These are phyloP conservation scores for Tetrahymena thermophila DNA, from an alignment of 73 alveolate species.

Conservation along the genomic window DNA sequence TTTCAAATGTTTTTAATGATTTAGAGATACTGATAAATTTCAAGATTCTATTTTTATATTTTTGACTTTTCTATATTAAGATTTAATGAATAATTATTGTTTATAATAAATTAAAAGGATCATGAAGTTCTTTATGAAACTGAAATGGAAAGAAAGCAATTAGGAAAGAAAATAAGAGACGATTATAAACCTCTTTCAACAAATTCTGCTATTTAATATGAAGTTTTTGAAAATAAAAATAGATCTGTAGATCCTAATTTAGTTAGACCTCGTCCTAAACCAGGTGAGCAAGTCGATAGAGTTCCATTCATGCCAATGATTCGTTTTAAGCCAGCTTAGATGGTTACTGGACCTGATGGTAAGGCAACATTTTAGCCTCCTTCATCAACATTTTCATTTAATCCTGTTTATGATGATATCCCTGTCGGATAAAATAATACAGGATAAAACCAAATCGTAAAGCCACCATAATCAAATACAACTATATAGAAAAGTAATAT, in stretches of 20 bases:
- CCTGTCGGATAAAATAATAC: not conserved
- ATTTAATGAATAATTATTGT: not conserved
- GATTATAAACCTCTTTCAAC: slow-evolving; percentile 85
- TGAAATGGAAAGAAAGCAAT: slow-evolving; percentile 87
- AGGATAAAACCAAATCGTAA: not conserved
- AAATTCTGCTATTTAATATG: slow-evolving; percentile 85
- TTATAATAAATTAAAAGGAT: slow-evolving; percentile 23
- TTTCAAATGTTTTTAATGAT: not conserved
- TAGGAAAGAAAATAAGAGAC: slow-evolving; percentile 76
- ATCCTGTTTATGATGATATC: not conserved
- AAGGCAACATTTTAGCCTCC: not conserved
- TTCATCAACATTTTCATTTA: not conserved
- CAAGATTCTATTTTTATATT: not conserved
- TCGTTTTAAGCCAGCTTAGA: not conserved
- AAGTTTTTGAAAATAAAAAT: slow-evolving; percentile 39
- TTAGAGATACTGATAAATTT: not conserved
- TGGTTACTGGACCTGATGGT: not conserved
- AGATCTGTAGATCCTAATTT: not conserved
- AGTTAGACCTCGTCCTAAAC: not conserved
- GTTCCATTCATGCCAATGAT: not conserved
- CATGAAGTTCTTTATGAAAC: slow-evolving; percentile 89
- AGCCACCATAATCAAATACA: not conserved
- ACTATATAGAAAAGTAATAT: not conserved
- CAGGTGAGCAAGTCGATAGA: not conserved
- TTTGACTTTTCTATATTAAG: not conserved